Evolutionary conservation across 176 grass and related monocot species (phyloP).

Genomic region (Coix lacrymajobi): DNA sequence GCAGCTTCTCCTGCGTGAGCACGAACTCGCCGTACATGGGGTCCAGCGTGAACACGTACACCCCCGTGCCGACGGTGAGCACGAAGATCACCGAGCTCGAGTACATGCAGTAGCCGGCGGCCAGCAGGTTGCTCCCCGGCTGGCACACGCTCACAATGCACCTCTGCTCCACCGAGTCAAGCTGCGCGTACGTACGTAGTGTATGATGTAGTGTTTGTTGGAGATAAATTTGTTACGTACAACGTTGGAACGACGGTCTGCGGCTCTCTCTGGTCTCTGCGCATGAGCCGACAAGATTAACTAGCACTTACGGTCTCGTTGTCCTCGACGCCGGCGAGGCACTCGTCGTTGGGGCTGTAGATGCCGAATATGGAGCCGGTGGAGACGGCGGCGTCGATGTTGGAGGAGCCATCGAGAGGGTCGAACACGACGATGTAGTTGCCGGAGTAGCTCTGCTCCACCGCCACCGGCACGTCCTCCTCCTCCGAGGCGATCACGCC

Average conservation of each 20-base stretch:
- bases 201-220: neutral
- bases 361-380: conserved; percentile 98
- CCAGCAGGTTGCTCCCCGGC: conserved; percentile 86
- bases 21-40: conserved; percentile 99
- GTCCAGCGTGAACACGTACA: conserved; percentile 94
- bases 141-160: conserved; percentile 99
- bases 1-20: conserved; percentile 84
- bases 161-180: conserved; percentile 60
- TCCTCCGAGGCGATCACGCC: conserved; percentile 98
- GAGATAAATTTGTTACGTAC: neutral
- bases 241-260: too few relatives aligned
- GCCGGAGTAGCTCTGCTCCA: conserved; percentile 94
- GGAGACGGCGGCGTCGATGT: conserved; percentile 98
- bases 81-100: conserved; percentile 99
- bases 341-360: conserved; percentile 96
- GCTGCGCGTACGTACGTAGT: conserved; percentile 24
- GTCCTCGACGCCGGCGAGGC: conserved; percentile 53
- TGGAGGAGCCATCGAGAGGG: conserved; percentile 95
- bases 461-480: conserved; percentile 93
- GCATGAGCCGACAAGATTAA: neutral
- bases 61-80: conserved; percentile 81
- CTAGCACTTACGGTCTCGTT: conserved; percentile 32
- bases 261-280: too few relatives aligned
- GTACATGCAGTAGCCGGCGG: conserved; percentile 99
- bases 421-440: conserved; percentile 99